Evolutionary conservation across 495 filamentous ascomycete species (phyloP), one percentile per base, ranked within the genome.

Genomic region (Parachaetomium inaequale): DNA sequence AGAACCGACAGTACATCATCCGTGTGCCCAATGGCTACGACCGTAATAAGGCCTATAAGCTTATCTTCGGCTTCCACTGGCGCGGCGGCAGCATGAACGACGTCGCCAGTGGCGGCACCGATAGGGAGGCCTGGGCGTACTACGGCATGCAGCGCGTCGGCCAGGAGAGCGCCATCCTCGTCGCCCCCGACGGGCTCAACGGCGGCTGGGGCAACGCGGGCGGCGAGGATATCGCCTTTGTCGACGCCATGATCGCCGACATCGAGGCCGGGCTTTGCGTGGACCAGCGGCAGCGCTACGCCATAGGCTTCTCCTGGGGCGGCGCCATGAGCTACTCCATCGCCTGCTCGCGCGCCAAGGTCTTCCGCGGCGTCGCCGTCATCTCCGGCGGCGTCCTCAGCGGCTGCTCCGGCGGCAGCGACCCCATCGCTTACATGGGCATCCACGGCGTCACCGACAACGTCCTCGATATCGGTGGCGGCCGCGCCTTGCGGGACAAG

Each of bases 261-360:
- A 56, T 78, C 10, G 73, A 77, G 29, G 78, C 74, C 28, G 70
- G 79, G 52, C 45, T 49, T 7, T 82, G 79, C 63, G 65, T 81
- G 7, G 72, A 82, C 58, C 54, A 73, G 51, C 72, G 66, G 47
- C 67, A 74, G 36, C 66, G 73, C 54, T 82, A 77, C 69, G 69
- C 75, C 2, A 77, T 73, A 11, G 79, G 79, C n/a, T 82, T 78
- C 68, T 75, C 72, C 55, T 81, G 78, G 66, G 79, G 79, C 23
- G 79, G 66, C 17, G 74, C 72, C 32, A 81, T 82, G 79, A 76
- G 72, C 17, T 80, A 76, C 53, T 59, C 74, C 8, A 76, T 79
- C 8, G 45, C 45, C 12, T 82, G 79, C 49, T 65, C 76, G 2
- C 73, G 71, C 2, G 65, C 72, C 1, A 72, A 75, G 31, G 70